Percentiles rank a stretch among this genome's conserved stretches.
These are phyloP conservation scores for Aspergillus melleus DNA, from an alignment of 2,329 filamentous ascomycete genomes.

Conservation along the genomic window DNA sequence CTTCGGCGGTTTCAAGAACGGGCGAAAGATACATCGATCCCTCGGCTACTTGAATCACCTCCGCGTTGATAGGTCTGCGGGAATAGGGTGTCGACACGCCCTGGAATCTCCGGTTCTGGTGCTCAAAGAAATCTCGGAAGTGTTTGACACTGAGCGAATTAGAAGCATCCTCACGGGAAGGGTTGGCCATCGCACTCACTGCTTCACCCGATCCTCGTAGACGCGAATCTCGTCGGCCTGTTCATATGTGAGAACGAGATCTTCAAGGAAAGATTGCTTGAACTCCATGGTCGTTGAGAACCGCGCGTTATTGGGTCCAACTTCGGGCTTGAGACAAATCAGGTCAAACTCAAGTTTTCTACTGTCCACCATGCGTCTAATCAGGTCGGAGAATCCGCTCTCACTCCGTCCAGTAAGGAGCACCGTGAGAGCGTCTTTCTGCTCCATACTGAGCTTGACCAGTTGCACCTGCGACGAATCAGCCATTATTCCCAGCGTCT, in stretches of 20 bases:
- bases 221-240: conserved; percentile 75
- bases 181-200: conserved; percentile 41
- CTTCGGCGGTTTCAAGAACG: conserved; percentile 74
- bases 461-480: conserved; percentile 58
- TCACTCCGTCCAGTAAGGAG: conserved; percentile 86
- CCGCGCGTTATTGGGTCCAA: conserved; percentile 74
- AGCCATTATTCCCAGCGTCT: conserved; percentile 16
- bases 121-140: conserved; percentile 80
- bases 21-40: conserved; percentile 72
- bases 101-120: conserved; percentile 67
- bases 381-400: conserved; percentile 70
- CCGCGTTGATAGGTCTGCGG: conserved; percentile 67
- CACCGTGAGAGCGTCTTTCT: conserved; percentile 81
- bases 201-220: conserved; percentile 64
- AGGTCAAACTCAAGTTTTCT: conserved; percentile 85
- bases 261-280: conserved; percentile 81
- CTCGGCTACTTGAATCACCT: conserved; percentile 86
- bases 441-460: conserved; percentile 75
- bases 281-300: conserved; percentile 86
- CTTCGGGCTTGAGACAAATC: conserved; percentile 80
- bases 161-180: conserved; percentile 7
- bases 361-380: conserved; percentile 77
- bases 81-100: conserved; percentile 43
- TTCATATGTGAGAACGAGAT: conserved; percentile 82
- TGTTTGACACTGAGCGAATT: conserved; percentile 60